phyloP scores from a whole-genome alignment of 2,329 filamentous ascomycete species.

The Metarhizium anisopliae region DNA sequence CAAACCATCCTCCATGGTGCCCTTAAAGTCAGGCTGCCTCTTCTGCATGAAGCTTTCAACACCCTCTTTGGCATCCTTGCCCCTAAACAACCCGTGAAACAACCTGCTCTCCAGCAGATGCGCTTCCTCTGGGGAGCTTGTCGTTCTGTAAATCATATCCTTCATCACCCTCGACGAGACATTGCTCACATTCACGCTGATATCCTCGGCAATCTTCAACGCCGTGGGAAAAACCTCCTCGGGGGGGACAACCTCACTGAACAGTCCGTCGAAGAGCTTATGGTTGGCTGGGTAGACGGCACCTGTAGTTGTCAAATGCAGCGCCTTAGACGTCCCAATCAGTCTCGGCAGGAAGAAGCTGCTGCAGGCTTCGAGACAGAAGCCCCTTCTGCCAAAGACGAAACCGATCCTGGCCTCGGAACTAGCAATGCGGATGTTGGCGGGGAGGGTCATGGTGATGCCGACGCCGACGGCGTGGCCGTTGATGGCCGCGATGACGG shows the following conservation, averaged over 20 bases:
- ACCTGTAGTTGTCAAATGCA: conserved; percentile 61
- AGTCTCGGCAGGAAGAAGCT: conserved; percentile 65
- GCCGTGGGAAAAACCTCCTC: conserved; percentile 56
- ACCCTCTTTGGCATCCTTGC: conserved; percentile 55
- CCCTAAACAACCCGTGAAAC: conserved; percentile 51
- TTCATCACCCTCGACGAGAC: conserved; percentile 59
- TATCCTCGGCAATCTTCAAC: conserved; percentile 56
- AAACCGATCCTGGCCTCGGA: conserved; percentile 59
- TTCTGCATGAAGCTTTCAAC: conserved; percentile 58
- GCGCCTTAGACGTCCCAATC: conserved; percentile 53
- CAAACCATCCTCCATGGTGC: conserved; percentile 51
- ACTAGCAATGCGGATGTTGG: conserved; percentile 44
- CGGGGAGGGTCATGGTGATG: conserved; percentile 52
- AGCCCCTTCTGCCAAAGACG: conserved; percentile 61
- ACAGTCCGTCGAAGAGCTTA: conserved; percentile 48
- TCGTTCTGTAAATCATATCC: conserved; percentile 58
- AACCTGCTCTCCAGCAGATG: conserved; percentile 61
- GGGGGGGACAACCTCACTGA: conserved; percentile 54
- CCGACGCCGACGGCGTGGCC: conserved; percentile 52
- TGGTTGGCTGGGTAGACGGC: conserved; percentile 44
- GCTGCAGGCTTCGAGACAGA: conserved; percentile 63
- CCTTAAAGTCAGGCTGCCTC: conserved; percentile 52
- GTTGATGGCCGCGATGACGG: conserved; percentile 49
- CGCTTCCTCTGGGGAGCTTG: conserved; percentile 54
- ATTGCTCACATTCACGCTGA: conserved; percentile 55